Base-by-base conservation (phyloP, 805 yeast genomes). In the Barnettozyma vustinii region DNA sequence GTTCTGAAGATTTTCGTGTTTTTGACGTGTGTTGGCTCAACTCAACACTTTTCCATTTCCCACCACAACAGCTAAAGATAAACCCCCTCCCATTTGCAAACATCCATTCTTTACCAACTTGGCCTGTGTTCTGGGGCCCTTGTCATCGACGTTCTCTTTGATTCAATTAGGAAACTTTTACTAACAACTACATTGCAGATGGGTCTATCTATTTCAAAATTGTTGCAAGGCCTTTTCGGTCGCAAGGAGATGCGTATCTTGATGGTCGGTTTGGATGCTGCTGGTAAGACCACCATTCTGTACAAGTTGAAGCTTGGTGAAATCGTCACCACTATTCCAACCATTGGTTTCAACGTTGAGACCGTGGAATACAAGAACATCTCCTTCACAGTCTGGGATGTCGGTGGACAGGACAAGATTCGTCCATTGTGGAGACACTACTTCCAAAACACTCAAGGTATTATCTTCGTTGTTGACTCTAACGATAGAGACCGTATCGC, bases 381-480 rank as follows among this genome's bases (percentile, higher is more conserved):
- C 72, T 85, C 96, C 40, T 90, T 90, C 76, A 89, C 96, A 52
- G 97, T 90, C 57, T 90, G 97, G 98, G 98, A 92, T 81, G 97
- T 91, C 62, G 98, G 98, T 86, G 98, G 98, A 81, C 98, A 92
- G 79, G 97, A 90, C 74, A 91, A 91, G 76, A 92, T 92, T 67
- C 87, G 98, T 77, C 97, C 98, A 52, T 78, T 92, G 72, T 92
- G 98, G 98, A 87, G 97, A 82, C 96, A 92, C 75, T 92, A 92
- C 73, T 92, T 83, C 87, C 96, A 92, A 76, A 92, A 92, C 81
- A 90, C 97, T 54, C 97, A 92, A 74, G 97, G 97, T 77, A 88
- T 92, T 68, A 91, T 92, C 70, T 92, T 91, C 69, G 98, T 92
- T 56, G 96, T 92, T 62, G 98, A 92, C 77, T 87, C 96, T 54